A percentile compares a stretch with the other conserved stretches of the same genome.
Evolutionary conservation across 768 basidiomycete species (phyloP).

Genomic region (Austroboletus festivus): DNA sequence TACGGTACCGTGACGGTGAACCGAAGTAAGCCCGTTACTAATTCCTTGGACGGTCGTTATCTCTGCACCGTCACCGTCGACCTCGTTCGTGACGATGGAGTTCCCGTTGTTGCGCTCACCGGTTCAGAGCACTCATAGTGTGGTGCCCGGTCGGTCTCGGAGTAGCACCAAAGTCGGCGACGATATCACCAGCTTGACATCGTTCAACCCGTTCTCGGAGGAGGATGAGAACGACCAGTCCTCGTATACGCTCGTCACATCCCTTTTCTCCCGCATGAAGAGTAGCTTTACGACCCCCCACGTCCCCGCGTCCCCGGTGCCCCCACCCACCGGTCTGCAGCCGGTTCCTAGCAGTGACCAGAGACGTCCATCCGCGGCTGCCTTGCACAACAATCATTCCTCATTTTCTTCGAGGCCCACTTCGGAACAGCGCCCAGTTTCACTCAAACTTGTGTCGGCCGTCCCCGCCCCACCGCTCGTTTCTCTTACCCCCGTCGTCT

Average conservation of each 20-base stretch:
- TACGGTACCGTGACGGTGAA: no score
- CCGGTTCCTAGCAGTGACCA: constrained; percentile 40
- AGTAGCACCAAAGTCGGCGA: constrained; percentile 55
- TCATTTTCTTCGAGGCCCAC: constrained; percentile 48
- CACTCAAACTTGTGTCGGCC: constrained; percentile 49
- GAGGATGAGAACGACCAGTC: constrained; percentile 90
- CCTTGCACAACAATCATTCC: constrained; percentile 43
- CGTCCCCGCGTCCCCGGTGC: constrained; percentile 44
- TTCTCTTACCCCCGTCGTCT: constrained; percentile 81
- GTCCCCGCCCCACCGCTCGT: constrained; percentile 78
- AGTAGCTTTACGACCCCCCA: constrained; percentile 71
- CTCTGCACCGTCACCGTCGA: neutral
- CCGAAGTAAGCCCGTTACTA: constrained; percentile 4
- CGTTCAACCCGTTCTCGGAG: constrained; percentile 90
- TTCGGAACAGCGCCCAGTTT: constrained; percentile 54
- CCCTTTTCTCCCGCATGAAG: constrained; percentile 78
- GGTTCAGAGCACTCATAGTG: constrained; percentile 32
- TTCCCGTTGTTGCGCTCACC: constrained; percentile 30
- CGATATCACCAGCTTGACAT: constrained; percentile 74
- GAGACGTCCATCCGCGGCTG: constrained; percentile 55
- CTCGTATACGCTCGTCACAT: constrained; percentile 80
- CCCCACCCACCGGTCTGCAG: constrained; percentile 33
- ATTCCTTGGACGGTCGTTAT: neutral
- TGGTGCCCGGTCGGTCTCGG: constrained; percentile 55
- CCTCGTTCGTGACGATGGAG: constrained; percentile 28